Evolutionary conservation across 2,329 filamentous ascomycete species (phyloP), one percentile per base, ranked within the genome.

Genomic region (Aspergillus sp.): DNA sequence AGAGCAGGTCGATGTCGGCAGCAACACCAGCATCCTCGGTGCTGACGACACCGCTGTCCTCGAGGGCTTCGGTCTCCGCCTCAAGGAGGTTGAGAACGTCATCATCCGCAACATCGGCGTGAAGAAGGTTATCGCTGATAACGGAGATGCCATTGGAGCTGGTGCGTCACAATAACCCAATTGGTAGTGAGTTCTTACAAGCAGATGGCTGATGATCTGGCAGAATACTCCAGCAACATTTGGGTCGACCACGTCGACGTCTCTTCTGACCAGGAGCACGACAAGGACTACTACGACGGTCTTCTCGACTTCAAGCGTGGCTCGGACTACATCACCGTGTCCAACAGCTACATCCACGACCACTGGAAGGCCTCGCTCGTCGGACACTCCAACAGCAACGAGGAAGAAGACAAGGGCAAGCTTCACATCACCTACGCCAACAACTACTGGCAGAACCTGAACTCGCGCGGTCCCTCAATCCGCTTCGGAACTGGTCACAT

Each of bases 201-300:
- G 4, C 9, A 30, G 8, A 30, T 30, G 27, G 27, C 27, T 30
- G 9, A 30, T 30, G 33, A 27, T 22, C 5, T 3, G 40, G 5
- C 27, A 71, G 69, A 71, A 48, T 61, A 68, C 51, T 65, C 68
- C 11, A 69, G 52, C 63, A 86, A 87, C 62, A 78, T 86, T 66
- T 89, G 86, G 87, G 75, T 89, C 50, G 87, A 89, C 75, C 87
- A 89, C 76, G 79, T 80, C 69, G 86, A 89, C 62, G 78, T 89
- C 20, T 85, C 82, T 4, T 85, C 83, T 22, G 82, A 88, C 73
- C 68, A 70, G 34, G 76, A 80, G 65, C 77, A 83, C 68, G 84
- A 80, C 77, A 89, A 89, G 76, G 86, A 90, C 76, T 87, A 83
- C 76, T 89, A 87, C 68, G 87, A 89, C 56, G 87, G 87, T 33